Base-by-base conservation (phyloP, 352 stramenopile species). In the Pythium sp. region DNA sequence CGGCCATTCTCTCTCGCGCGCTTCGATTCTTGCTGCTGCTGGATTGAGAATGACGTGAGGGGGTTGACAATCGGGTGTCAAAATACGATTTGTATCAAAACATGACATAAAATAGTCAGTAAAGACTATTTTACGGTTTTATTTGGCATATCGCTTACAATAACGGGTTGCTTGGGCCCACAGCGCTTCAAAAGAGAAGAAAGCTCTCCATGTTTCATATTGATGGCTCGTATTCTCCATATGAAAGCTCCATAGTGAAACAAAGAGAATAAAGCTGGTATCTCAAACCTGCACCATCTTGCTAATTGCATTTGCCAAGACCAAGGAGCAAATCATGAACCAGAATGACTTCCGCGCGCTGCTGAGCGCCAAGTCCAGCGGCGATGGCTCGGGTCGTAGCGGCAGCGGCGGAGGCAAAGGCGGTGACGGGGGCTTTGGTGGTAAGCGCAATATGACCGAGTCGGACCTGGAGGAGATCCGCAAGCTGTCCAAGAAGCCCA, bases 331-430 rank as follows among this genome's bases (percentile, higher is more conserved):
- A 14, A 67, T 15, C 9, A 92, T 92, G 84, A 89, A 91, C 69
- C 86, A 94, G 70, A 81, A 90, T 66, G 86, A 91, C 77, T 94
- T 94, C 65, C 76, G 86, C 55, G 75, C 81, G 62, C 65, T 94
- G 69, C 58, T 94, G 41, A 69, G 74, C 46, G 74, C 62, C 14
- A 69, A 74, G 36, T 69, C 66, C 49, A 55, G 68, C 22, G 65
- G 69, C 26, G 65, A 46, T 5, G 61, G 55, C 20, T 46, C 32
- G 0, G 6, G 12, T 12, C 56, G 53, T 58, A 64, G 55, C 26
- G 58, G 56, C 32, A 59, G 64, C 28, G 49, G 58, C 41, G 38
- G 54, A 26, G 63, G 51, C 26, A 32, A 32, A 32, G 60, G 56
- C 28, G 58, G 58, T 20, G 54, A 58, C 34, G 53, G 60, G 22